Conservation (phyloP, 2,329 filamentous ascomycete genomes). For the Diaporthe sp. region DNA sequence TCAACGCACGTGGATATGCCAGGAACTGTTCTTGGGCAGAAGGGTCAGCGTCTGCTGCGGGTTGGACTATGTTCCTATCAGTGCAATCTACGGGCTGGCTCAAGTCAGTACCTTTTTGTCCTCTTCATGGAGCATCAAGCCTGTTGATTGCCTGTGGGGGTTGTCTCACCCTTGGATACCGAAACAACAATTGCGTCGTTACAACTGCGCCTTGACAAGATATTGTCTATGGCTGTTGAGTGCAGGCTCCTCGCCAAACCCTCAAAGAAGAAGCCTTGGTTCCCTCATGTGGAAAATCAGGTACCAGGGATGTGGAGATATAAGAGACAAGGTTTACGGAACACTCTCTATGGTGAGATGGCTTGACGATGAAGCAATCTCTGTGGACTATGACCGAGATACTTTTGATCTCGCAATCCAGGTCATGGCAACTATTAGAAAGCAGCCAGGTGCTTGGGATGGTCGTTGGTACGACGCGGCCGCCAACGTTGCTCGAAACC, state of each 20-base stretch:
- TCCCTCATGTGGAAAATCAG: neutral
- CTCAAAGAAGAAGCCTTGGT: neutral
- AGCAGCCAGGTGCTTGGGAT: neutral
- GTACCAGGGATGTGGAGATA: neutral
- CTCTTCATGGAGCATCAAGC: neutral
- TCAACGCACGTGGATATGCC: neutral
- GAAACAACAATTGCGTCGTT: neutral
- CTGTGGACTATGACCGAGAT: neutral
- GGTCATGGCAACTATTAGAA: neutral
- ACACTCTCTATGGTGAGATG: neutral
- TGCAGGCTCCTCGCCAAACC: neutral
- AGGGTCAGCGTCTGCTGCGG: neutral
- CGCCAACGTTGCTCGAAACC: neutral
- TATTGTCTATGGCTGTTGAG: neutral
- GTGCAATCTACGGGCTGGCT: neutral
- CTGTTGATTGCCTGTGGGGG: neutral
- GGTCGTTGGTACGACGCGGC: neutral
- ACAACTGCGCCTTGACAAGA: neutral
- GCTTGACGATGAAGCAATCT: neutral
- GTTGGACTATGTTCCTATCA: neutral
- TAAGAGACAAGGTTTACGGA: neutral
- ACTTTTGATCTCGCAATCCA: neutral
- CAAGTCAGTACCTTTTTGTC: neutral
- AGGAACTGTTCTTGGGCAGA: neutral
- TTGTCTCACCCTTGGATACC: neutral